Conservation (phyloP, 345 rosid genomes). For the Cardamine occulta region DNA sequence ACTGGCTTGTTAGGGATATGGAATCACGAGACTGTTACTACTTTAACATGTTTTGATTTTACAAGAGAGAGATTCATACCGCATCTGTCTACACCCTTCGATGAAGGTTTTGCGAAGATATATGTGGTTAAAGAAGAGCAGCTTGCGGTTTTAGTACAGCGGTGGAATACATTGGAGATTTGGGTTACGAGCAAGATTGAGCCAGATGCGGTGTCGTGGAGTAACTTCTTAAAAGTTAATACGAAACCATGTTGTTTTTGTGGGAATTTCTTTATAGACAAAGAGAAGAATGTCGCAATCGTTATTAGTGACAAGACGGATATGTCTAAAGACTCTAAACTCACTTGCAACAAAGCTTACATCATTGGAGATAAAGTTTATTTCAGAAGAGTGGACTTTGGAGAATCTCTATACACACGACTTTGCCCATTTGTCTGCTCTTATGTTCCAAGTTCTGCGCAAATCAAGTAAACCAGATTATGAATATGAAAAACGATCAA, state of each 20-base stretch:
- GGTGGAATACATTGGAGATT: background rate
- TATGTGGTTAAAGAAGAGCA: background rate
- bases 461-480: no score
- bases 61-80: background rate
- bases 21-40: no score
- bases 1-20: background rate
- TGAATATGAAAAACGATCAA: no score
- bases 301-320: no score
- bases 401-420: background rate
- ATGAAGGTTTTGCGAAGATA: no score
- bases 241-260: accelerated
- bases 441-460: no score
- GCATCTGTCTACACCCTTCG: background rate
- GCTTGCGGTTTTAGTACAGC: background rate
- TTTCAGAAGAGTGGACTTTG: background rate
- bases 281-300: background rate
- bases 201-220: background rate
- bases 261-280: background rate
- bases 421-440: background rate
- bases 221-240: background rate
- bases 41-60: no score
- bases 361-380: background rate
- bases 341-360: background rate
- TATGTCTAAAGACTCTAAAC: background rate
- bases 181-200: background rate